A percentile compares a stretch with the other conserved stretches of the same genome.
Evolutionary conservation across 306 rosid genomes (phyloP).

Genomic region (Myrica gale): DNA sequence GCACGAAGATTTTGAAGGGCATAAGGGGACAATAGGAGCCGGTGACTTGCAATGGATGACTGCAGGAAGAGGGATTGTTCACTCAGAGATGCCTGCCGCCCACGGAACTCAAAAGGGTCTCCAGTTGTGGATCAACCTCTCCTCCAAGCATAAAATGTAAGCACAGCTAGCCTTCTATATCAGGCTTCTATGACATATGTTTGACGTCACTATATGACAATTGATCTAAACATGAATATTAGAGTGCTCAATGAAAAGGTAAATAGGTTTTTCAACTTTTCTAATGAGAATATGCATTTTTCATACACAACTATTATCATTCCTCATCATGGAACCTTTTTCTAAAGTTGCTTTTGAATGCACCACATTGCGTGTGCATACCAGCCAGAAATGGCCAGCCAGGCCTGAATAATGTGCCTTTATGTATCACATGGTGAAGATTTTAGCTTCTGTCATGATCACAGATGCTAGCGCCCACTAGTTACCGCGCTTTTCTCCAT

Average conservation of each 20-base stretch:
- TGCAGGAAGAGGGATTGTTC: conserved; percentile 94
- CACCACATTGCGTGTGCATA: conserved; percentile 23
- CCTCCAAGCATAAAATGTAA: conserved; percentile 85
- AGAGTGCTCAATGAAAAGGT: neutral
- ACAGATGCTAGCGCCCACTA: neutral
- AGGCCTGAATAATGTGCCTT: conserved; percentile 13
- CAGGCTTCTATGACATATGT: conserved; percentile 29
- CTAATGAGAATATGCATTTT: conserved; percentile 7
- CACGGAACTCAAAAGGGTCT: conserved; percentile 89
- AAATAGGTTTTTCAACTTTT: conserved; percentile 12
- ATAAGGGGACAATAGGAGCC: conserved; percentile 77
- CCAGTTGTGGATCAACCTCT: conserved; percentile 86
- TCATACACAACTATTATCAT: conserved; percentile 29
- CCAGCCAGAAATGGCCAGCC: conserved; percentile 27
- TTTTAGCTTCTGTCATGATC: conserved; percentile 12
- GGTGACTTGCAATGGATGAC: conserved; percentile 99
- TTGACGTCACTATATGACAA: conserved; percentile 23
- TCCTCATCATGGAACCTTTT: conserved; percentile 41
- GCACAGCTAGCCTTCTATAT: neutral
- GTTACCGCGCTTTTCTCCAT: neutral
- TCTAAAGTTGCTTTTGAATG: conserved; percentile 44
- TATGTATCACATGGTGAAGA: neutral
- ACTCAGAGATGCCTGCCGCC: conserved; percentile 90
- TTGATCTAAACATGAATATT: neutral
- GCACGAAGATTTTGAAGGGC: conserved; percentile 98